A percentile compares a stretch with the other conserved stretches of the same genome.
Conservation (phyloP, 306 rosid species). For the Canavalia gladiata region DNA sequence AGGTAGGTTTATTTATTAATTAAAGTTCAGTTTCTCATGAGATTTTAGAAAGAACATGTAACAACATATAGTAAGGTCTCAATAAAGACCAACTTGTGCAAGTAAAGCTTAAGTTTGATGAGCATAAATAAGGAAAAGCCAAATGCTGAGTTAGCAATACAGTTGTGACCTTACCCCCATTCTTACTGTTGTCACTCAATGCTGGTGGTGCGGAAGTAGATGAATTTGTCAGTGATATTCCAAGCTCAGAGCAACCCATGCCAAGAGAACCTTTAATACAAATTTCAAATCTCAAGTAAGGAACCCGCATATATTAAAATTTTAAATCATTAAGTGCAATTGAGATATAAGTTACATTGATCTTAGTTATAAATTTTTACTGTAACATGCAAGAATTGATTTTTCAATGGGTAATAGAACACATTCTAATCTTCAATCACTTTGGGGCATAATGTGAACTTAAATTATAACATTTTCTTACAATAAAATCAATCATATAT, state of each 20-base stretch:
- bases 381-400: too few relatives aligned
- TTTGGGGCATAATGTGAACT: not conserved
- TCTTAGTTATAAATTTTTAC: too few relatives aligned
- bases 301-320: too few relatives aligned
- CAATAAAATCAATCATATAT: not conserved
- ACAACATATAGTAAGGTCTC: not conserved
- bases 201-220: conserved; percentile 59
- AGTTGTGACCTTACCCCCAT: conserved; percentile 50
- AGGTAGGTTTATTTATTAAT: not conserved
- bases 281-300: conserved; percentile 41
- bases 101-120: conserved; percentile 1
- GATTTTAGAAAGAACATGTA: not conserved
- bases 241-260: conserved; percentile 73
- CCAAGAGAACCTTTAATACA: conserved; percentile 72
- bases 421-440: not conserved
- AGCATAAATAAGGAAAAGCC: not conserved
- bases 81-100: conserved; percentile 9
- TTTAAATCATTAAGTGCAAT: too few relatives aligned
- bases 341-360: too few relatives aligned
- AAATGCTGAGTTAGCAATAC: conserved; percentile 3
- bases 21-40: conserved; percentile 14
- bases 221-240: conserved; percentile 60
- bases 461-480: not conserved
- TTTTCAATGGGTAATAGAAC: too few relatives aligned
- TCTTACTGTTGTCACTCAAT: conserved; percentile 46